Evolutionary conservation across 164 flowering plant genomes (phyloP).

Genomic region (Chimonanthus praecox): DNA sequence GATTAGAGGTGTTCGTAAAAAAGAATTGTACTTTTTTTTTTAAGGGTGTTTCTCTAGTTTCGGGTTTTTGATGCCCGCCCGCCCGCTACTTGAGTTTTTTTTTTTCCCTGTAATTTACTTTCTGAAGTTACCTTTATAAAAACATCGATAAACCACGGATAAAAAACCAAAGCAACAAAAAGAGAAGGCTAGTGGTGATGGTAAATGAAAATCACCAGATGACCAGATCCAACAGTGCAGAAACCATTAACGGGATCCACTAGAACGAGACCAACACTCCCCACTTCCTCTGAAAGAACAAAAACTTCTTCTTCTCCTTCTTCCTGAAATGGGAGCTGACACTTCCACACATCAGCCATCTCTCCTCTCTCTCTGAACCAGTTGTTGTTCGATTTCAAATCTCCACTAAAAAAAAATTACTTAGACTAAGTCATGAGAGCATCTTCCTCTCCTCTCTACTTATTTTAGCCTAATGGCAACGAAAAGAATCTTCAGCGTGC

Average conservation of each 20-base stretch:
- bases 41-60: no score
- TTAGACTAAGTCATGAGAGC: no score
- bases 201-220: constrained; percentile 27
- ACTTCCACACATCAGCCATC: constrained; percentile 32
- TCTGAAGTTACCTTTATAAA: background rate
- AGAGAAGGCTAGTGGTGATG: background rate
- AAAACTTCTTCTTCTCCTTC: constrained; percentile 33
- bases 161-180: background rate
- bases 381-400: no score
- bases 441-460: no score
- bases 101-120: no score
- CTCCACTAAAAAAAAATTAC: no score
- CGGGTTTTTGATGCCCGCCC: no score
- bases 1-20: no score
- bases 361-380: background rate
- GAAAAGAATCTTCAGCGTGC: no score
- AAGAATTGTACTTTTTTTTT: no score
- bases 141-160: background rate
- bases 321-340: constrained; percentile 34
- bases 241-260: constrained; percentile 65
- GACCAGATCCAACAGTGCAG: constrained; percentile 69
- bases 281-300: constrained; percentile 24
- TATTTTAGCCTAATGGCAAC: no score
- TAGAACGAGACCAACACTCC: constrained; percentile 42
- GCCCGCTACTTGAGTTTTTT: no score